A percentile compares a stretch with the other conserved stretches of the same genome.
phyloP scores from a whole-genome alignment of 202 grass and related monocot genomes.

The Bolboschoenoplectus hybrid region DNA sequence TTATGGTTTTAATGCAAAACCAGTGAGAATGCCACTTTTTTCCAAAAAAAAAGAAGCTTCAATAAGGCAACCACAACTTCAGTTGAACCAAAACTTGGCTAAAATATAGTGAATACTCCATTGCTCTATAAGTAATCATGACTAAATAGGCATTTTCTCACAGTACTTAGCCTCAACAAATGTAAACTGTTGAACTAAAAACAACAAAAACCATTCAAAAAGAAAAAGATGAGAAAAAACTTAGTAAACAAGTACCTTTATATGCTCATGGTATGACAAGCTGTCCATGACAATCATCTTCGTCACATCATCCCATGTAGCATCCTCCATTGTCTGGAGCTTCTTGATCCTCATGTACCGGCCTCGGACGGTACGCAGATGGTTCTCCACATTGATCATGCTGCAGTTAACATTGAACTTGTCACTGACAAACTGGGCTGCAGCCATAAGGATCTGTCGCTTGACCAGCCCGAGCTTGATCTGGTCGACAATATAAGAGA shows the following conservation, averaged over 20 bases:
- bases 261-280: slow-evolving; percentile 21
- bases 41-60: not conserved
- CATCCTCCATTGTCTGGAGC: slow-evolving; percentile 3
- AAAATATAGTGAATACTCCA: not conserved
- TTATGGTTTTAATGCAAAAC: too few relatives aligned
- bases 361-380: slow-evolving; percentile 19
- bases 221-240: not conserved
- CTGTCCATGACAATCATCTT: slow-evolving; percentile 25
- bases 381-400: slow-evolving; percentile 31
- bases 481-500: slow-evolving; percentile 30
- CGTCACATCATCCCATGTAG: slow-evolving; percentile 11
- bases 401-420: slow-evolving; percentile 7
- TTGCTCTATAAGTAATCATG: not conserved
- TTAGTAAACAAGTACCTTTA: slow-evolving; percentile 26
- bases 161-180: not conserved
- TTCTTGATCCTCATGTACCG: slow-evolving; percentile 29
- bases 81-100: not conserved
- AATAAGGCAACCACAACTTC: not conserved
- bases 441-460: not conserved
- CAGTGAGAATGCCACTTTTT: too few relatives aligned
- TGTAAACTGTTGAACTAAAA: not conserved
- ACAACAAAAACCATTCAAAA: not conserved
- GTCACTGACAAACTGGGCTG: not conserved
- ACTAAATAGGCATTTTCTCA: not conserved
- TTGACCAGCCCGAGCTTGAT: slow-evolving; percentile 25